Evolutionary conservation across 2,329 filamentous ascomycete genomes (phyloP), one percentile per base, ranked within the genome.

Genomic region (Rhynchosporium graminicola): DNA sequence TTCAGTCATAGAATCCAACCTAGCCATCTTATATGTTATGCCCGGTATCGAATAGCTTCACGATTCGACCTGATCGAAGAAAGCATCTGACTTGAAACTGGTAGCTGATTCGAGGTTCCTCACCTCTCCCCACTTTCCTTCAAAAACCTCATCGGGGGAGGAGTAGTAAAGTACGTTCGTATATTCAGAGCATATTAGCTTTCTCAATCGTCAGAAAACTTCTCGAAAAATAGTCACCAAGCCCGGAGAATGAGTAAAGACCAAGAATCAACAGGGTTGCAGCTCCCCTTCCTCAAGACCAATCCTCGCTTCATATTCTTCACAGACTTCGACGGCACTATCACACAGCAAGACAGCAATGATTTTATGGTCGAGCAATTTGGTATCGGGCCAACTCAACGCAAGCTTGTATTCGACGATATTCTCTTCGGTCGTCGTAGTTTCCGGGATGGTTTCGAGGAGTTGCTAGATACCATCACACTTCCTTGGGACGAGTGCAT

Each of bases 251-350:
- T 52, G 48, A 10, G 15, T 6, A 52, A 52, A 12, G 48, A 26
- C 48, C 48, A 38, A 52, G 31, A 26, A n/a, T 4, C 13, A 20
- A 31, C 15, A 3, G 15, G 48, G 15, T 26, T 31, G 20, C 48
- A 52, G 48, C 48, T 52, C 48, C 48, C 48, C 26, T 20, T 52
- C 31, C 48, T 52, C 15, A 38, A 38, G 20, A 52, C 48, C 31
- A 52, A 52, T 3, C 48, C 48, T 36, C n/a, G 54, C 38, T 90
- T 91, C 80, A 93, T 98, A 81, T 97, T 98, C 84, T 98, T 98
- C 81, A 97, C 93, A 69, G 94, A 98, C 80, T 98, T 98, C 75
- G 95, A 98, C 78, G 94, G 94, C 73, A 98, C 92, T 59, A 93
- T 97, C 75, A 97, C 93, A 52, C 82, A 81, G 61, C 80, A 84